Evolutionary conservation across 2,329 filamentous ascomycete species (phyloP), one percentile per base, ranked within the genome.

Genomic region (Zalaria obscura): DNA sequence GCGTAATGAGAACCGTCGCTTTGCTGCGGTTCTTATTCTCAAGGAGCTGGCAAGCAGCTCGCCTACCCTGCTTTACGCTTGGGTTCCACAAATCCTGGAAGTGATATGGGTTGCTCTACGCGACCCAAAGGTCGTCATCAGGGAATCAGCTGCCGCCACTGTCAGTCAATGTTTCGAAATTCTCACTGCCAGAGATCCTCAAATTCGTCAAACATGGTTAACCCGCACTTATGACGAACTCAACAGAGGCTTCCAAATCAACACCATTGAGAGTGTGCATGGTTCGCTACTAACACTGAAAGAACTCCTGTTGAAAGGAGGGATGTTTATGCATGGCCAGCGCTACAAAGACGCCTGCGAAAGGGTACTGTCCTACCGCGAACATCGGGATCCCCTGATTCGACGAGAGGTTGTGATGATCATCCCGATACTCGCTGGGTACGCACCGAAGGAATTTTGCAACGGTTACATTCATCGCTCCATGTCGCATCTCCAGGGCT

Each of bases 311-410:
- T 77, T 91, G 48, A 89, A 94, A 58, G 91, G 91, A 40, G 88
- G 87, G 52, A 98, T 98, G 89, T 98, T 93, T 62, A 96, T 98
- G 91, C 87, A 94, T 54, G 84, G 88, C 33, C 78, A 88, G 34
- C 63, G 64, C 56, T 98, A 96, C 61, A 77, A 81, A 44, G 85
- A 93, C 52, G 81, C 86, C 7, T 96, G 89, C 58, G 91, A 98
- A 47, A 88, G 91, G 48, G 84, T 95, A 31, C 79, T 89, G 49
- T 82, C 83, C 47, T 84, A 93, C 60, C 93, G 93, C 60, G 91
- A 98, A 52, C 86, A 96, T 52, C 78, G 85, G 41, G 93, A 98
- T 52, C 68, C 78, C 3, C 82, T 87, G 31, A 91, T 96, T 50
- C 76, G 89, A 41, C 83, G 83, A 53, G 93, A 93, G 5, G 83